Base-by-base conservation (phyloP, 306 rosid genomes). In the Spatholobus suberectus region DNA sequence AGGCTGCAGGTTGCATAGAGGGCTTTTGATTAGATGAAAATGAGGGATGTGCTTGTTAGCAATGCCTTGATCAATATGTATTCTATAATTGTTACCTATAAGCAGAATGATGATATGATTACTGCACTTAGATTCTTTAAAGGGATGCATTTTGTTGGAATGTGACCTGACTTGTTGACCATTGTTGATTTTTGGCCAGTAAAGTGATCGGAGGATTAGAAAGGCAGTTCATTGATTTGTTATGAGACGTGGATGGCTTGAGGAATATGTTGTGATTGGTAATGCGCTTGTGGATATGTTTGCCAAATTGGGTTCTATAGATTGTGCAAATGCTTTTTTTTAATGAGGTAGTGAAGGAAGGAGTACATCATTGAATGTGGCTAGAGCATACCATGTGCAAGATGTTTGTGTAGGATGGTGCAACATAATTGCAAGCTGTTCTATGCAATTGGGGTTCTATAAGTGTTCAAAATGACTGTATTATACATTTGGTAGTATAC, bases 11-110 rank as follows among this genome's bases (percentile, higher is more conserved):
- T 78, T 52, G 88, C 88, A 2, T 82, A 78, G 12, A 68, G 46
- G 51, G 80, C 82, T 87, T 87, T 87, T 51, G 83, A 87, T 82
- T 24, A 23, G 8, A 84, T 87, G 88, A 71, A 70, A 55, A 70
- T 69, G 76, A 84, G 86, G 68, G 90, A 87, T 76, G 61, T 85
- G 76, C 88, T 69, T 85, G 88, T n/a, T n/a, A n/a, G n/a, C n/a
- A n/a, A n/a, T n/a, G n/a, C n/a, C n/a, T n/a, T n/a, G n/a, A n/a
- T n/a, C n/a, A n/a, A n/a, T n/a, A n/a, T n/a, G 88, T 81, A 85
- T 62, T 85, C 88, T 23, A 62, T 85, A 59, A 81, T 85, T 75
- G 75, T 85, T 70, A 80, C 85, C 6, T 85, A 84, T 46, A 88
- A 87, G 80, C 90, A 87, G 83, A 87, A 87, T 62, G 24, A 18